Conservation (phyloP, 169 alveolate genomes). For the Theileria parva region DNA sequence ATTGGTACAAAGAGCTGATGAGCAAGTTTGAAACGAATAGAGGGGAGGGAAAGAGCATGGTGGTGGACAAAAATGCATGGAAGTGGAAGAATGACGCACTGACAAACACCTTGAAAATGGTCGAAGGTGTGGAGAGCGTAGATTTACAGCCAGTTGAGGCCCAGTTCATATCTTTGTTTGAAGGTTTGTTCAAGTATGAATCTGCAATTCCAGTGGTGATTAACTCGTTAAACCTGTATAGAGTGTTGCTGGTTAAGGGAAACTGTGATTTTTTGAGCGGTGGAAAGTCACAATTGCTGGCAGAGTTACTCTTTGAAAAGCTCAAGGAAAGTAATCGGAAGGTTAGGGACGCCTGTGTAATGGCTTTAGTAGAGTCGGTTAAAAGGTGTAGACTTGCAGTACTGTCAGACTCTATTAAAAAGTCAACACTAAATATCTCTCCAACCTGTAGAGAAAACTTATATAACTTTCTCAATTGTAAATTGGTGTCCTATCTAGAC, state of each 20-base stretch:
- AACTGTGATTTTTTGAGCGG: neutral
- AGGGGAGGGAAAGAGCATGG: constrained; percentile 9
- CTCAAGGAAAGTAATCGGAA: constrained; percentile 52
- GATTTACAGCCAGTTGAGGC: constrained; percentile 4
- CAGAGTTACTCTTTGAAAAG: constrained; percentile 47
- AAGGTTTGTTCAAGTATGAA: constrained; percentile 39
- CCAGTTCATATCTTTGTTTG: constrained; percentile 24
- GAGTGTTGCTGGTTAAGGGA: constrained; percentile 22
- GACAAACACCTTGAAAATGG: neutral
- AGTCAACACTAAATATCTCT: constrained; percentile 31
- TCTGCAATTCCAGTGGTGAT: constrained; percentile 56
- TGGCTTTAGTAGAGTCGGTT: constrained; percentile 28
- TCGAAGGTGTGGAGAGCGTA: neutral
- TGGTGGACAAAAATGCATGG: constrained; percentile 50
- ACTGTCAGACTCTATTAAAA: constrained; percentile 31
- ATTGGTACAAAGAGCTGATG: neutral
- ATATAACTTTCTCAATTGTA: constrained; percentile 49
- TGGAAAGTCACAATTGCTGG: constrained; percentile 1
- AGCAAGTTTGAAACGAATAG: constrained; percentile 14
- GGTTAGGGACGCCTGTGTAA: constrained; percentile 30
- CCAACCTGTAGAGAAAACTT: constrained; percentile 51
- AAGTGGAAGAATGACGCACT: constrained; percentile 32
- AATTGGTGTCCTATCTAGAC: constrained; percentile 7
- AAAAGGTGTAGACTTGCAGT: constrained; percentile 6
- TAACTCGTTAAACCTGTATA: constrained; percentile 14